Evolutionary conservation across 108 stramenopile species (phyloP).

Genomic region (Parmales sp.): DNA sequence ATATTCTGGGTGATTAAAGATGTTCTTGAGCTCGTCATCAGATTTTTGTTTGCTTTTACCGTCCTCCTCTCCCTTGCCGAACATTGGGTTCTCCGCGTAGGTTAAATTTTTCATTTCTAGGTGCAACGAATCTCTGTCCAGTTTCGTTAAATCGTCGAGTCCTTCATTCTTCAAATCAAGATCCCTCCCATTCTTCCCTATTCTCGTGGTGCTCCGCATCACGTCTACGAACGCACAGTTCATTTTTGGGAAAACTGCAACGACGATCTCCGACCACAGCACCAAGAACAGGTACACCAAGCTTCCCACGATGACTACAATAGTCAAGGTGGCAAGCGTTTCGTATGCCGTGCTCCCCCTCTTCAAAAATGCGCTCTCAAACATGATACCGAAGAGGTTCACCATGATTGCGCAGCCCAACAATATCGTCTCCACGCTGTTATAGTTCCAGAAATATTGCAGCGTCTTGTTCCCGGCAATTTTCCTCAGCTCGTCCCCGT

Average conservation of each 20-base stretch:
- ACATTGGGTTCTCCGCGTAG: neutral
- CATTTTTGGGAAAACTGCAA: neutral
- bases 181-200: neutral
- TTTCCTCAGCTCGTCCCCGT: neutral
- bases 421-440: conserved; percentile 19
- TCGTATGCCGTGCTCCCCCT: neutral
- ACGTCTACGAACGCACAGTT: neutral
- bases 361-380: conserved; percentile 4
- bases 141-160: neutral
- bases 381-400: conserved; percentile 12
- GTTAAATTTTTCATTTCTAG: neutral
- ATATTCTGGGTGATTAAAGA: too few relatives aligned
- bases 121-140: neutral
- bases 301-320: neutral
- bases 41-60: too few relatives aligned
- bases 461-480: neutral
- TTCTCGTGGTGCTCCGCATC: too few relatives aligned
- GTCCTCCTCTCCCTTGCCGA: conserved; percentile 5
- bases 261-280: neutral
- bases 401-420: conserved; percentile 14
- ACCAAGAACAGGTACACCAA: neutral
- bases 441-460: conserved; percentile 19
- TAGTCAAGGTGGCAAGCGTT: neutral
- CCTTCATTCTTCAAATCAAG: neutral
- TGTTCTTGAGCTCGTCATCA: too few relatives aligned